phyloP scores from a whole-genome alignment of 495 filamentous ascomycete species.

The Hypoxylon lenormandii region DNA sequence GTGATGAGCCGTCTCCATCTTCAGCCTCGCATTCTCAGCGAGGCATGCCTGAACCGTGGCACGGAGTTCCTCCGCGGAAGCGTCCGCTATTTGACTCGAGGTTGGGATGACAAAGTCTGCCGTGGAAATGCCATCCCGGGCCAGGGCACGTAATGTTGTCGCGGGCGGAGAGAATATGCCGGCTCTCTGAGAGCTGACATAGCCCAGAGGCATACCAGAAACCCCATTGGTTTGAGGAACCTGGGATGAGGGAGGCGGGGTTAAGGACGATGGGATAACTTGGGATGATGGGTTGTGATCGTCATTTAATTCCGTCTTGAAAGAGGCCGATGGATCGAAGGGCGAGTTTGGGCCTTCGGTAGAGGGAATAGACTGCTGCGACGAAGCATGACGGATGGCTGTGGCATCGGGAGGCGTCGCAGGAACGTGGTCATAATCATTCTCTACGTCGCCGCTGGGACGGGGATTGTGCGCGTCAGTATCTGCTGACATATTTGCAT shows the following conservation, averaged over 20 bases:
- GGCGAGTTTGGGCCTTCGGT: constrained; percentile 60
- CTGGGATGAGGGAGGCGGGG: constrained; percentile 81
- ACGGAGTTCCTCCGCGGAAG: constrained; percentile 69
- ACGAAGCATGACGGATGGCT: constrained; percentile 44
- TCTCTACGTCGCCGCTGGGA: constrained; percentile 43
- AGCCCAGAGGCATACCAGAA: constrained; percentile 54
- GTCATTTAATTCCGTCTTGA: constrained; percentile 58
- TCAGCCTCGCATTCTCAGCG: constrained; percentile 71
- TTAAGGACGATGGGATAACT: constrained; percentile 68
- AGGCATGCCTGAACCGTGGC: constrained; percentile 63
- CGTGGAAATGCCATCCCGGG: constrained; percentile 62
- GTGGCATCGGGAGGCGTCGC: constrained; percentile 56
- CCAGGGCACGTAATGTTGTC: constrained; percentile 62
- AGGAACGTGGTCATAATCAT: constrained; percentile 55
- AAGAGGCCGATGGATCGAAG: constrained; percentile 50
- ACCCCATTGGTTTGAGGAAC: constrained; percentile 56
- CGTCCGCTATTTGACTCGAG: constrained; percentile 72
- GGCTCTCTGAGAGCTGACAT: constrained; percentile 59
- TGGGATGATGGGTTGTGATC: constrained; percentile 49
- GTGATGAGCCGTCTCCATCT: constrained; percentile 88
- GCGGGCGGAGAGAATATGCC: constrained; percentile 68
- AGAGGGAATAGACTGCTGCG: constrained; percentile 60
- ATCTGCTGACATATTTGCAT: constrained; percentile 44
- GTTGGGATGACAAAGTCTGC: constrained; percentile 69
- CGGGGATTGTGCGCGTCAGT: constrained; percentile 36